Percentiles rank a stretch among this genome's conserved stretches.
These are phyloP conservation scores for Penicillium longicatenatum DNA, from an alignment of 495 filamentous ascomycete species.

Conservation along the genomic window DNA sequence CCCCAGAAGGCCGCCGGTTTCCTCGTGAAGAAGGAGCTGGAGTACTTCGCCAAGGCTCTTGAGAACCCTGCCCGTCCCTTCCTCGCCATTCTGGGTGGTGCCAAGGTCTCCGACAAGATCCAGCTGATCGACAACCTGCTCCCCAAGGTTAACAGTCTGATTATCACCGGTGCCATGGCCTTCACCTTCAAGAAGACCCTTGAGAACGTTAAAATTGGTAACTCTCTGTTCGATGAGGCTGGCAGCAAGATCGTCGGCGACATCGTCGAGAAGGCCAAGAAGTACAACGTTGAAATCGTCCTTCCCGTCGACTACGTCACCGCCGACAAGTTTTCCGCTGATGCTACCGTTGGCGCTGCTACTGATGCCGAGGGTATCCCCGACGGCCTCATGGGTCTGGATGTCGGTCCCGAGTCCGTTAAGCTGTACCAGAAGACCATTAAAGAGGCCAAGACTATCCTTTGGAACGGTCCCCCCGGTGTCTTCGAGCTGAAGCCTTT, in stretches of 20 bases:
- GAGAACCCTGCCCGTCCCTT: slow-evolving; percentile 93
- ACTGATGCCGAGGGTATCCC: slow-evolving; percentile 88
- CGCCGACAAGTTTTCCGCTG: slow-evolving; percentile 87
- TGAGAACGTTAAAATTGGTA: slow-evolving; percentile 85
- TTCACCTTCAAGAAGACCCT: slow-evolving; percentile 99
- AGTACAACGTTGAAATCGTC: slow-evolving; percentile 90
- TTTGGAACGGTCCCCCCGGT: slow-evolving; percentile 97
- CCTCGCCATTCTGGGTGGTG: slow-evolving; percentile 96
- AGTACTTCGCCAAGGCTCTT: slow-evolving; percentile 98
- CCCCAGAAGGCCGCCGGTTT: slow-evolving; percentile 96
- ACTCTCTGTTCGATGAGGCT: slow-evolving; percentile 90
- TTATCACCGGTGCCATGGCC: slow-evolving; percentile 98
- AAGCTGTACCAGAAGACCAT: slow-evolving; percentile 86
- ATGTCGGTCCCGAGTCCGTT: slow-evolving; percentile 86
- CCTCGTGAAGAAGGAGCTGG: slow-evolving; percentile 99
- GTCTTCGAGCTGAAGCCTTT: slow-evolving; percentile 98
- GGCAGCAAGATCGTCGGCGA: slow-evolving; percentile 89
- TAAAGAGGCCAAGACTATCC: slow-evolving; percentile 86
- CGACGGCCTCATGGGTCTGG: slow-evolving; percentile 96
- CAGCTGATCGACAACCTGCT: slow-evolving; percentile 98
- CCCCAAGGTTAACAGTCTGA: slow-evolving; percentile 92
- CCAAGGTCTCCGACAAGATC: slow-evolving; percentile 99
- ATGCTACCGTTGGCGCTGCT: slow-evolving; percentile 79
- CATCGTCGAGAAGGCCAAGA: slow-evolving; percentile 93
- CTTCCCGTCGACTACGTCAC: slow-evolving; percentile 95